Conservation (phyloP, 805 yeast genomes). For the Cyberlindnera saturnus region DNA sequence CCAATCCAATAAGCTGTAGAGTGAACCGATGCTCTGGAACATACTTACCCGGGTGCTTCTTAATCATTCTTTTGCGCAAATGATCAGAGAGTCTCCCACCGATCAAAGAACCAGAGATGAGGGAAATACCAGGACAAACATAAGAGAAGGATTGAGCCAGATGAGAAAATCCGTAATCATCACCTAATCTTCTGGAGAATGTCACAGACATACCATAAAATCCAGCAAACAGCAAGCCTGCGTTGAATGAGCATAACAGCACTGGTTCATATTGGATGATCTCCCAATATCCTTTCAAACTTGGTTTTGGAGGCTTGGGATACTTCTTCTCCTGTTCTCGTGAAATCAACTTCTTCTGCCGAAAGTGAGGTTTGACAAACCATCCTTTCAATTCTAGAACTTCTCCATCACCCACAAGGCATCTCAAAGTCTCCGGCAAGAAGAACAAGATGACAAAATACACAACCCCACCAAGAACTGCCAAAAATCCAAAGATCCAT, state of each 20-base stretch:
- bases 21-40: conserved; percentile 43
- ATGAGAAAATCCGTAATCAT: conserved; percentile 30
- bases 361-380: conserved; percentile 26
- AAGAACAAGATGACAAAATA: conserved; percentile 44
- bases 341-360: conserved; percentile 20
- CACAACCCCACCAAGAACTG: conserved; percentile 56
- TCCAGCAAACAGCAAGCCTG: conserved; percentile 47
- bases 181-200: conserved; percentile 34
- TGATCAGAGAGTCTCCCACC: conserved; percentile 45
- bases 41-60: conserved; percentile 13
- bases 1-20: conserved; percentile 38
- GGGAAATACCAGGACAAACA: conserved; percentile 46
- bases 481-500: conserved; percentile 77
- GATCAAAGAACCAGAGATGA: conserved; percentile 40
- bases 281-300: conserved; percentile 29
- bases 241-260: conserved; percentile 37
- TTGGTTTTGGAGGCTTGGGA: conserved; percentile 43
- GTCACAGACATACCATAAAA: conserved; percentile 50
- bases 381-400: conserved; percentile 14
- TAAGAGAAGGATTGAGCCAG: conserved; percentile 39
- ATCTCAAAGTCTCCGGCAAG: conserved; percentile 77
- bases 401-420: conserved; percentile 51
- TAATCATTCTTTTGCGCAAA: conserved; percentile 23
- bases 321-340: conserved; percentile 19
- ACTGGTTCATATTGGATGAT: conserved; percentile 39